A percentile compares a stretch with the other conserved stretches of the same genome.
Evolutionary conservation across 768 basidiomycete genomes (phyloP).

Genomic region (Kwoniella sp.): DNA sequence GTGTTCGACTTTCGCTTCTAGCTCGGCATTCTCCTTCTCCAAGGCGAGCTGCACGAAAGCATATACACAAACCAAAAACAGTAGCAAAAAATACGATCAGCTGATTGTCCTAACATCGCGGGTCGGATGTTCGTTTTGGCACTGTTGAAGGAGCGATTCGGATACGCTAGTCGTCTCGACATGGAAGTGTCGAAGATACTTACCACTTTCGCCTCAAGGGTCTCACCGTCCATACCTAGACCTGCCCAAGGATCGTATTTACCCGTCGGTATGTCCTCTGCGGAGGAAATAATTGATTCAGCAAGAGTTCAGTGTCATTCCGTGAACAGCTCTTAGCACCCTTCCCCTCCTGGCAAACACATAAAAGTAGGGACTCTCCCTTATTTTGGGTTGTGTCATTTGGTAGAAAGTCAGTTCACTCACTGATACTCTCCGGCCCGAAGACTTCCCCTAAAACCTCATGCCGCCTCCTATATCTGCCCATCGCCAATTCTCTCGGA

Average conservation of each 20-base stretch:
- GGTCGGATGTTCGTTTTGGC: too few species aligned
- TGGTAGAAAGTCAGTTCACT: too few species aligned
- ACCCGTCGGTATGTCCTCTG: conserved; percentile 39
- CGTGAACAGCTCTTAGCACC: too few species aligned
- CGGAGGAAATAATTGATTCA: too few species aligned
- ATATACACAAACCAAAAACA: too few species aligned
- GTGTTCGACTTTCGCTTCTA: conserved; percentile 17
- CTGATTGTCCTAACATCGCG: too few species aligned
- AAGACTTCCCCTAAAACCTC: conserved; percentile 47
- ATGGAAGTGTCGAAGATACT: conserved; percentile 18
- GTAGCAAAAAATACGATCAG: conserved; percentile 4
- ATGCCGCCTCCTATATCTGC: conserved; percentile 43
- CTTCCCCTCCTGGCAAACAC: too few species aligned
- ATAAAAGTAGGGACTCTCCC: too few species aligned
- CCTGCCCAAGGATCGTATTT: conserved; percentile 43
- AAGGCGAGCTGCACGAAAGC: conserved; percentile 16
- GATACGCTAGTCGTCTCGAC: too few species aligned
- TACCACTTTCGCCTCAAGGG: conserved; percentile 48
- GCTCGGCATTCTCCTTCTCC: conserved; percentile 40
- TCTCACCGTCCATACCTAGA: conserved; percentile 41
- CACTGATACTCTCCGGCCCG: conserved; percentile 47
- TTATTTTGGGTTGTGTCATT: too few species aligned
- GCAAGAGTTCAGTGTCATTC: too few species aligned
- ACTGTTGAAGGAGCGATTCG: too few species aligned
- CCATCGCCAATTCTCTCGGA: conserved; percentile 47